Evolutionary conservation across 2,329 filamentous ascomycete genomes (phyloP), one percentile per base, ranked within the genome.

Genomic region (Claviceps purpurea): DNA sequence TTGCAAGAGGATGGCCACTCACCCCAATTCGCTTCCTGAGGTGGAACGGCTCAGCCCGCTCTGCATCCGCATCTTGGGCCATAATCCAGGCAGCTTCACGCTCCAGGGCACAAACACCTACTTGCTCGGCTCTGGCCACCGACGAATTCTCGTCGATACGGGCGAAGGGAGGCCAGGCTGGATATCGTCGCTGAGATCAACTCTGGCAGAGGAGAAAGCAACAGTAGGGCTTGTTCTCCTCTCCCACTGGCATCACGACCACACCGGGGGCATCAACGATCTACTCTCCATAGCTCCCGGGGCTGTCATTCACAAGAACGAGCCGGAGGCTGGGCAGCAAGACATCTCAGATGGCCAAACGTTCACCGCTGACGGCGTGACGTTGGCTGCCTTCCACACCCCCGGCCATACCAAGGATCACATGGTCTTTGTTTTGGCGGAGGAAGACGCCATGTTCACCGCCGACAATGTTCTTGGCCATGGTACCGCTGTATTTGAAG

Each of bases 161-260:
- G 93, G 87, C 48, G 85, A 95, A 67, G 93, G 91, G 47, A 78
- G 74, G 53, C 78, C 82, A 2, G 74, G 78, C 38, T 98, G 91
- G 91, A 74, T 81, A 43, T 66, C 74, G 0, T 76, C 79, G 0
- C 69, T 98, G 39, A 77, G 78, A 56, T 69, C 73, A 4, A 79
- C 84, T 0, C 74, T 97, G 2, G 66, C 73, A 6, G 69, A 79
- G 24, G 87, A 95, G 64, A 76, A 82, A 24, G 84, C 85, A 20
- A 77, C 73, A 0, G 72, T 97, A 24, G 73, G 79, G n/a, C 71
- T 75, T 18, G 82, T 83, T 0, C 73, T 98, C 22, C 73, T 98
- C 48, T 94, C 90, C 0, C 93, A 98, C 66, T 95, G 90, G 89
- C 93, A 98, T 64, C 78, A 72, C 43, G 93, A 98, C 63, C 93